phyloP scores from a whole-genome alignment of 495 filamentous ascomycete species.

The Aspergillus heteromorphus region DNA sequence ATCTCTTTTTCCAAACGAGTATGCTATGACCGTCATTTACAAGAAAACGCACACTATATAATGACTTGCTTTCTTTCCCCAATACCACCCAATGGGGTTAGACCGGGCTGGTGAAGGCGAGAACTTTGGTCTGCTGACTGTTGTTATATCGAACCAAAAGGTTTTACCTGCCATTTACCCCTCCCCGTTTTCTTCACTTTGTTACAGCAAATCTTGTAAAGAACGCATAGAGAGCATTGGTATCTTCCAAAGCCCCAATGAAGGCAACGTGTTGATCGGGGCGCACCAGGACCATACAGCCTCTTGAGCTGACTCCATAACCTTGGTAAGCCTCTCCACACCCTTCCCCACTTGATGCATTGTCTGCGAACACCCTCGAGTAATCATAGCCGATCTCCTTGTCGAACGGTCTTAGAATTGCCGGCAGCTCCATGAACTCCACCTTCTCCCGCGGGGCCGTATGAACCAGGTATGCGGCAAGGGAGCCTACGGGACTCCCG shows the following conservation, averaged over 20 bases:
- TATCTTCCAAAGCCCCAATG: conserved; percentile 41
- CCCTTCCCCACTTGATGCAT: conserved; percentile 51
- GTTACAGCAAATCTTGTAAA: neutral
- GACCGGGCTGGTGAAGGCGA: too few species aligned
- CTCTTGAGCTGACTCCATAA: conserved; percentile 51
- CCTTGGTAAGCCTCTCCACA: conserved; percentile 48
- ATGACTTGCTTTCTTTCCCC: too few species aligned
- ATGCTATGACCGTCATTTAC: too few species aligned
- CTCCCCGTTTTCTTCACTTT: neutral
- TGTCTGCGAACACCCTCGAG: conserved; percentile 45
- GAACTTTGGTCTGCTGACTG: too few species aligned
- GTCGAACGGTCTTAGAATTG: conserved; percentile 47
- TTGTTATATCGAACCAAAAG: too few species aligned
- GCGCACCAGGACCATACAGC: conserved; percentile 50
- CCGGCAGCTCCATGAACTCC: conserved; percentile 49
- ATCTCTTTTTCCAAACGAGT: too few species aligned
- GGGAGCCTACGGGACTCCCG: conserved; percentile 28
- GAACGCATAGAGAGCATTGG: neutral
- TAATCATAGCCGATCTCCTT: conserved; percentile 45
- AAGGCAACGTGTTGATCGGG: conserved; percentile 54
- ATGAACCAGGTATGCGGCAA: conserved; percentile 52
- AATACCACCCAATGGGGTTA: too few species aligned
- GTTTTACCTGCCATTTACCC: neutral
- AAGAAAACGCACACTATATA: too few species aligned
- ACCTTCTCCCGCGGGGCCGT: conserved; percentile 31